Evolutionary conservation across 345 rosid genomes (phyloP).

Genomic region (Arabidopsis suecica): DNA sequence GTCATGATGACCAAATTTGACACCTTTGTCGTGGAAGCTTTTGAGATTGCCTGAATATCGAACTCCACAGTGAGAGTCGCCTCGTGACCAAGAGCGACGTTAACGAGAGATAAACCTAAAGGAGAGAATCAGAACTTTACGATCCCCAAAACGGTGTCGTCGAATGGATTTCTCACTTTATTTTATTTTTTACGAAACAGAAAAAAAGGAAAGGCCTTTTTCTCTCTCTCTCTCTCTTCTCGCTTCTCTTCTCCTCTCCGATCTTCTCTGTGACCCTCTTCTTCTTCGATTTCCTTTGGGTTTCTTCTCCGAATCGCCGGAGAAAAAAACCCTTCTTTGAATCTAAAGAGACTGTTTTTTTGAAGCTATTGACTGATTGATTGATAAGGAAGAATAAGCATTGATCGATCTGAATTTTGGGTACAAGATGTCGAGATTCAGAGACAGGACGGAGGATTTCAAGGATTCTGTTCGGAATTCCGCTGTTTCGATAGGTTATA

Average conservation of each 20-base stretch:
- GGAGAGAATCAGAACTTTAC: slow-evolving; percentile 20
- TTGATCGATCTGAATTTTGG: slow-evolving; percentile 34
- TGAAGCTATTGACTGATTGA: not conserved
- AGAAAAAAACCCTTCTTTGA: slow-evolving; percentile 18
- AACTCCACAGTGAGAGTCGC: slow-evolving; percentile 40
- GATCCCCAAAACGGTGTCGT: slow-evolving; percentile 28
- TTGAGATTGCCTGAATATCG: slow-evolving; percentile 28
- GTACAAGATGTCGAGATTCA: slow-evolving; percentile 65
- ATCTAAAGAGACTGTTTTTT: not conserved
- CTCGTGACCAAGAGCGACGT: slow-evolving; percentile 32
- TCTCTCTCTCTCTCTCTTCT: slow-evolving; percentile 24
- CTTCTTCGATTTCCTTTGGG: not conserved
- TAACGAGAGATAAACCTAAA: slow-evolving; percentile 39
- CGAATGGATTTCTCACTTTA: not conserved
- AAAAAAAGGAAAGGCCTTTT: slow-evolving; percentile 22
- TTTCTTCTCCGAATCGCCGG: slow-evolving; percentile 26
- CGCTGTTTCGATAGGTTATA: slow-evolving; percentile 67
- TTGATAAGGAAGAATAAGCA: slow-evolving; percentile 6
- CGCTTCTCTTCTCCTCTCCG: slow-evolving; percentile 11
- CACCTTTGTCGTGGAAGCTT: slow-evolving; percentile 14
- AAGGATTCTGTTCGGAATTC: slow-evolving; percentile 72
- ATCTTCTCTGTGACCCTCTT: slow-evolving; percentile 7
- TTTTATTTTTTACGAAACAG: not conserved
- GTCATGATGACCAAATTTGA: slow-evolving; percentile 40
- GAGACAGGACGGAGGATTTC: slow-evolving; percentile 85